Conservation (phyloP, 768 basidiomycete genomes). For the Amanita rubescens region DNA sequence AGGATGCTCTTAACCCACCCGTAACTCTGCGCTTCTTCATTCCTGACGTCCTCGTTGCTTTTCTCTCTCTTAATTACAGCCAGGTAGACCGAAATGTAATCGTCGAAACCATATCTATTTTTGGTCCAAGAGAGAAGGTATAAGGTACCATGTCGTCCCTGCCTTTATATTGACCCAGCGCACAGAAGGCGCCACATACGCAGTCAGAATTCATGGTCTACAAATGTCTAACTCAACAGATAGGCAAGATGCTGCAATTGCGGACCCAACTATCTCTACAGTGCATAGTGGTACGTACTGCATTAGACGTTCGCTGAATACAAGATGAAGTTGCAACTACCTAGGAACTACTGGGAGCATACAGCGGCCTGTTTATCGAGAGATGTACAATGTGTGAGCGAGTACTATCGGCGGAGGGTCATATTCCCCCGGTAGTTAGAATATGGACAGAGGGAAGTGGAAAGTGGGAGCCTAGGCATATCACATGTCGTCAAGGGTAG, state of each 20-base stretch:
- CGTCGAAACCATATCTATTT: conserved; percentile 59
- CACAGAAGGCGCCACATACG: conserved; percentile 58
- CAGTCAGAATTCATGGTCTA: conserved; percentile 63
- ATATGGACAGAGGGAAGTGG: conserved; percentile 35
- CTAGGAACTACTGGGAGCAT: conserved; percentile 47
- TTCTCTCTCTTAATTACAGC: conserved; percentile 42
- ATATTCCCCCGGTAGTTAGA: conserved; percentile 65
- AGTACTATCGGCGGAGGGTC: conserved; percentile 61
- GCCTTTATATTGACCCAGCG: conserved; percentile 1
- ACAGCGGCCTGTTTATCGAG: conserved; percentile 54
- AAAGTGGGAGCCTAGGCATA: conserved; percentile 42
- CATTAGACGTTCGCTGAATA: neutral
- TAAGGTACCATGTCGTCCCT: conserved; percentile 8
- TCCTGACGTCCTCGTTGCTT: conserved; percentile 59
- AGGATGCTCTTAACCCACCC: conserved; percentile 20
- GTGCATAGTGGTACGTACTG: conserved; percentile 36
- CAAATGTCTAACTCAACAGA: conserved; percentile 58
- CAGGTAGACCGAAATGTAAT: conserved; percentile 27
- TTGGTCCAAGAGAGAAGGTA: conserved; percentile 70
- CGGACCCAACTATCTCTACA: conserved; percentile 48
- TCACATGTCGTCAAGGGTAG: conserved; percentile 19
- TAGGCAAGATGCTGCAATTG: conserved; percentile 50
- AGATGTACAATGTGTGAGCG: conserved; percentile 55
- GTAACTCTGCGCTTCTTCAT: conserved; percentile 52
- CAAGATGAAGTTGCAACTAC: neutral